Evolutionary conservation across 2,329 filamentous ascomycete species (phyloP), one percentile per base, ranked within the genome.

Genomic region (Aphanocladium album): DNA sequence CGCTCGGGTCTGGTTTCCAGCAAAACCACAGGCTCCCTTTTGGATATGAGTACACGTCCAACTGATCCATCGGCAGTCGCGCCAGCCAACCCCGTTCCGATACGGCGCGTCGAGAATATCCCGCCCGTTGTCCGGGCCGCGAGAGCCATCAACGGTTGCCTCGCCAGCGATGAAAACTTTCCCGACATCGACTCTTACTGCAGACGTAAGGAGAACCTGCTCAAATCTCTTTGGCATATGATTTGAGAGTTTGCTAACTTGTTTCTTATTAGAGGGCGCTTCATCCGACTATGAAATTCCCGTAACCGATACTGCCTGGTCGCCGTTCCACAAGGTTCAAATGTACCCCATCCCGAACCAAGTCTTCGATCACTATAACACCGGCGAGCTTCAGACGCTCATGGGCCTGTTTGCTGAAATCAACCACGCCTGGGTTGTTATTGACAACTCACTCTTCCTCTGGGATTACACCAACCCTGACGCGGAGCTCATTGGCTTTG

Each of bases 401-500:
- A 96, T 99, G 89, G 96, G 96, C 11, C 80, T 99, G 37, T 98
- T 99, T 74, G 90, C 95, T 19, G 90, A 96, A 74, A 83, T 99
- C 69, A 93, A 93, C 69, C 92, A 98, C 74, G 95, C 93, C 33
- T 99, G 93, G 90, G 90, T 96, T 60, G 86, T 90, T 25, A 95
- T 99, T 71, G 95, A 99, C 77, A 97, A 96, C 76, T 90, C 91
- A 64, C 81, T 99, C 49, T 99, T 97, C 72, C 81, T 99, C 17
- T 99, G 96, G 96, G 93, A 99, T 75, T 99, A 97, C 73, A 96
- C 92, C 7, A 85, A 91, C 71, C 87, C 90, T n/a, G 91, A 93
- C 67, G 91, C 93, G 5, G 90, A 96, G 71, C 81, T 97, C 46
- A 89, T 96, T 65, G 93, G 93, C 19, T 97, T 90, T 69, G 93